phyloP scores from a whole-genome alignment of 257 asterid genomes.

The Solanum sejunctum region DNA sequence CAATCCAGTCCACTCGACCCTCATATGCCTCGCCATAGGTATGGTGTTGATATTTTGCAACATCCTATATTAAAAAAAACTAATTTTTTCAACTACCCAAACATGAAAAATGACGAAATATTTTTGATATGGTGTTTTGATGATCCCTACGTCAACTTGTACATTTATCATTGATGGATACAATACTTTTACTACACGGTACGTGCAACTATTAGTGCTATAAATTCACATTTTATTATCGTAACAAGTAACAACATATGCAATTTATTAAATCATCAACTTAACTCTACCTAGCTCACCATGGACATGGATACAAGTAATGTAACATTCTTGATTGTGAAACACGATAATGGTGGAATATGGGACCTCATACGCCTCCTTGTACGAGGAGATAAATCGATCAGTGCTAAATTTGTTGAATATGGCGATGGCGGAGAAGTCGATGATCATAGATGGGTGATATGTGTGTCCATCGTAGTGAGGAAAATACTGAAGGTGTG shows the following conservation, averaged over 20 bases:
- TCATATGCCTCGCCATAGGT: neutral
- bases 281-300: neutral
- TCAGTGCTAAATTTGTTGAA: constrained; percentile 47
- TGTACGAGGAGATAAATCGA: constrained; percentile 13
- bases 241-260: neutral
- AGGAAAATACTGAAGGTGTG: constrained; percentile 47
- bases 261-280: neutral
- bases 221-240: neutral
- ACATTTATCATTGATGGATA: neutral
- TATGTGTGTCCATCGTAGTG: constrained; percentile 52
- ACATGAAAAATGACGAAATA: neutral
- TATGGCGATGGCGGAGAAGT: neutral
- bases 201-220: neutral
- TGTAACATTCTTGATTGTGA: constrained; percentile 38
- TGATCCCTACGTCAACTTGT: neutral
- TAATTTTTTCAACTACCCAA: neutral
- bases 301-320: neutral
- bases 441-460: constrained; percentile 59
- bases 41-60: neutral
- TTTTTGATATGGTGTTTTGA: neutral
- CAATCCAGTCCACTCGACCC: neutral
- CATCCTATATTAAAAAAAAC: neutral
- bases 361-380: constrained; percentile 51
- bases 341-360: constrained; percentile 54
- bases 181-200: neutral